Percentiles rank a stretch among this genome's conserved stretches.
phyloP scores from a whole-genome alignment of 805 yeast genomes.

The Sugiyamaella smithiae region DNA sequence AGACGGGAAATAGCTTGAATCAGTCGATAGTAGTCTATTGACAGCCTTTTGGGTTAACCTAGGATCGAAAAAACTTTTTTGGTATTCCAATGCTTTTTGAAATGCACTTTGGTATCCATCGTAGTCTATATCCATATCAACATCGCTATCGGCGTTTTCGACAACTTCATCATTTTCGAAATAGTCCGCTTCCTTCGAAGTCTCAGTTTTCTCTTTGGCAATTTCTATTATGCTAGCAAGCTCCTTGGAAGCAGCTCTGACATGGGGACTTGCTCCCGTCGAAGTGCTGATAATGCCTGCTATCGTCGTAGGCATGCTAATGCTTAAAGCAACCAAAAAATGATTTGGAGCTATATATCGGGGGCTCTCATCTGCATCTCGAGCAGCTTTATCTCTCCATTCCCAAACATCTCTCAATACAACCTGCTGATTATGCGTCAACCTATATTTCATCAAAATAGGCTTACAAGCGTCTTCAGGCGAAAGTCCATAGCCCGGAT shows the following conservation, averaged over 20 bases:
- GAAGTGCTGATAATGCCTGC: conserved; percentile 30
- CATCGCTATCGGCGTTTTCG: not conserved
- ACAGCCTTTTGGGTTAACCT: not conserved
- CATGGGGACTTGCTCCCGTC: conserved; percentile 46
- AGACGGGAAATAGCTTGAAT: conserved; percentile 6
- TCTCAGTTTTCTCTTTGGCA: conserved; percentile 2
- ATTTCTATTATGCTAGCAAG: conserved; percentile 53
- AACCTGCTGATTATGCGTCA: conserved; percentile 52
- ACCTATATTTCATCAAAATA: conserved; percentile 60
- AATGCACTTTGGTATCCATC: conserved; percentile 7
- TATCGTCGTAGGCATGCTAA: conserved; percentile 55
- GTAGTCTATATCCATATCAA: conserved; percentile 5
- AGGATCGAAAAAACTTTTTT: conserved; percentile 4
- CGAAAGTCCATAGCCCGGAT: conserved; percentile 47
- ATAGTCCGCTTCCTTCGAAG: not conserved
- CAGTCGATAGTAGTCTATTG: not conserved
- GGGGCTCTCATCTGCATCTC: conserved; percentile 77
- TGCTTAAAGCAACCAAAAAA: conserved; percentile 58
- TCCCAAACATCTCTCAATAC: conserved; percentile 60
- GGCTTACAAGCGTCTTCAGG: conserved; percentile 60
- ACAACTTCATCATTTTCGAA: conserved; percentile 5
- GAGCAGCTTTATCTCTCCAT: conserved; percentile 83
- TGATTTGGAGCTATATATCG: conserved; percentile 84
- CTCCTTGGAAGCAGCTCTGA: conserved; percentile 55
- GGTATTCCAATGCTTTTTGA: conserved; percentile 3